Percentiles rank a stretch among this genome's conserved stretches.
These are phyloP conservation scores for Nepenthes alata DNA, from an alignment of 179 eudicot genomes.

Conservation along the genomic window DNA sequence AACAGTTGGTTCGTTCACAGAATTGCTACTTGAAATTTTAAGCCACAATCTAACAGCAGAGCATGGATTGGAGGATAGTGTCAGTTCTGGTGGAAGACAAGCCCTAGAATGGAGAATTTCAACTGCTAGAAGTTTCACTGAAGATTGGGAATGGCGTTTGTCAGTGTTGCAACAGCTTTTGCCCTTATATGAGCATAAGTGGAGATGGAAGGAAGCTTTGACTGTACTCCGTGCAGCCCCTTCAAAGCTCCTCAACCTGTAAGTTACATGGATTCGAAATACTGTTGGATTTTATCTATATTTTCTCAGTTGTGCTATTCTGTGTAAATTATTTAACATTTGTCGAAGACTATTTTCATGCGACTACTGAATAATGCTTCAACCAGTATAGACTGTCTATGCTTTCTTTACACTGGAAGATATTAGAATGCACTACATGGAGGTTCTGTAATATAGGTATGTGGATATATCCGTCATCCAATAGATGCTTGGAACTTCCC, in stretches of 20 bases:
- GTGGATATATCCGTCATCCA: no score
- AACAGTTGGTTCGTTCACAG: constrained; percentile 56
- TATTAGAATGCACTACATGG: no score
- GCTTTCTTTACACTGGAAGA: no score
- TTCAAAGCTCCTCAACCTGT: constrained; percentile 89
- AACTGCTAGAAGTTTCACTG: constrained; percentile 56
- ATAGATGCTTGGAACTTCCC: no score
- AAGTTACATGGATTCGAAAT: constrained; percentile 19
- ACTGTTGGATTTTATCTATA: background rate
- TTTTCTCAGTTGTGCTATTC: constrained; percentile 1
- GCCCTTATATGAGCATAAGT: constrained; percentile 74
- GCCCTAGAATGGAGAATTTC: constrained; percentile 81
- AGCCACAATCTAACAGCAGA: constrained; percentile 57
- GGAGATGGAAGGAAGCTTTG: constrained; percentile 95
- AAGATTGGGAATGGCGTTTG: constrained; percentile 98
- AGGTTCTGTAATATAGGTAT: no score
- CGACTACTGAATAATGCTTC: no score
- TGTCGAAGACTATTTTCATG: no score
- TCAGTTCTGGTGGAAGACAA: constrained; percentile 44
- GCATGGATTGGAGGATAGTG: constrained; percentile 24
- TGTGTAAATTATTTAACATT: background rate
- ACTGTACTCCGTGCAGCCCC: constrained; percentile 95
- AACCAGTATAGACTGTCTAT: no score
- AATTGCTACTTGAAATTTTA: constrained; percentile 56
- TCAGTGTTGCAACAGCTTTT: constrained; percentile 73